Percentiles rank a stretch among this genome's conserved stretches.
Evolutionary conservation across 2,329 filamentous ascomycete species (phyloP).

Genomic region (Plectosphaerella cucumerina): DNA sequence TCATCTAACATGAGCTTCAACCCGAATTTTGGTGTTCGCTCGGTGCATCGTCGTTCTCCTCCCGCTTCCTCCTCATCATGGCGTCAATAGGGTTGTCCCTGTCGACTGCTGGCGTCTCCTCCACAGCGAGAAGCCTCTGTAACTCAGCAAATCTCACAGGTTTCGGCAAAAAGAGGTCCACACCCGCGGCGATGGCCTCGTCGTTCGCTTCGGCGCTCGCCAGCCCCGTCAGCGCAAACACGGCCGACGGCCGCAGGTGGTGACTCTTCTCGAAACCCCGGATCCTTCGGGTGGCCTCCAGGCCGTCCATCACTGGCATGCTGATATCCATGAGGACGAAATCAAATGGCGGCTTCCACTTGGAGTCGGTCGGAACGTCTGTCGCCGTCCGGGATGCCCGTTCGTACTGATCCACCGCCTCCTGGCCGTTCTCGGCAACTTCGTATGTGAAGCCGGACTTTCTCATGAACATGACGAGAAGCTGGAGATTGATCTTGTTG

Average conservation of each 20-base stretch:
- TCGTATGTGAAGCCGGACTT: slow-evolving; percentile 35
- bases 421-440: slow-evolving; percentile 41
- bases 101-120: not conserved
- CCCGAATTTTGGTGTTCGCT: no score
- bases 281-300: slow-evolving; percentile 44
- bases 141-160: slow-evolving; percentile 40
- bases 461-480: slow-evolving; percentile 35
- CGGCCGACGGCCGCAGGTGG: slow-evolving; percentile 32
- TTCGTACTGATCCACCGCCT: slow-evolving; percentile 28
- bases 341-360: no score
- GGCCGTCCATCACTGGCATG: slow-evolving; percentile 52
- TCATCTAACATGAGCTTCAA: no score
- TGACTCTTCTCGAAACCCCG: slow-evolving; percentile 41
- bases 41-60: no score
- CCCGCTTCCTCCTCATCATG: no score
- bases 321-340: slow-evolving; percentile 43
- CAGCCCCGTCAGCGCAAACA: slow-evolving; percentile 50
- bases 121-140: slow-evolving; percentile 25
- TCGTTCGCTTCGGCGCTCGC: slow-evolving; percentile 43
- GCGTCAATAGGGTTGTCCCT: no score
- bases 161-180: slow-evolving; percentile 48
- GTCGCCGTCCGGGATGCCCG: not conserved
- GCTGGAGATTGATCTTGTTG: slow-evolving; percentile 36
- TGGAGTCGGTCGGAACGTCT: not conserved
- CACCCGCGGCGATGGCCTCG: slow-evolving; percentile 43